Percentiles rank a stretch among this genome's conserved stretches.
These are phyloP conservation scores for Globisporangium cystogenes DNA, from an alignment of 352 stramenopile species.

Conservation along the genomic window DNA sequence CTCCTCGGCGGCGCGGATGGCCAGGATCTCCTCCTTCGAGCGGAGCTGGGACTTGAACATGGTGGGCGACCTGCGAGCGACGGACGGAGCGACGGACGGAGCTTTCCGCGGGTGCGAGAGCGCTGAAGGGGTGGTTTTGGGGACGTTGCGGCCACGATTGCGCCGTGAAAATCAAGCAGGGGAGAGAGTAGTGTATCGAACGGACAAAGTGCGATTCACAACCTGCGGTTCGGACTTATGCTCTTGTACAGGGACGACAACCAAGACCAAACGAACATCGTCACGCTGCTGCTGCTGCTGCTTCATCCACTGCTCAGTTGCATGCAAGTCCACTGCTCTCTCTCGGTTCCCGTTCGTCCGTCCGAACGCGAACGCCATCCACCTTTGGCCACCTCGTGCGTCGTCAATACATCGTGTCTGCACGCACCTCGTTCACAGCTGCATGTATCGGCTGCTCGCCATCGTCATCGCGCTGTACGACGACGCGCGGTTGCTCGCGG, in stretches of 20 bases:
- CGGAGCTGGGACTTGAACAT: conserved; percentile 73
- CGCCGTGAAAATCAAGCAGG: conserved; percentile 11
- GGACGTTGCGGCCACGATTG: conserved; percentile 14
- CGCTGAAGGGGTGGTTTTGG: conserved; percentile 10
- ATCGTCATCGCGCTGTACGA: conserved; percentile 12
- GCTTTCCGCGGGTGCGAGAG: conserved; percentile 9
- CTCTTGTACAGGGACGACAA: not conserved
- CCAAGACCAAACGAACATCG: no score
- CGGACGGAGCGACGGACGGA: no score
- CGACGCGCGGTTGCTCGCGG: conserved; percentile 17
- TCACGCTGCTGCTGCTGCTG: no score
- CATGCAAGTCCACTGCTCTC: not conserved
- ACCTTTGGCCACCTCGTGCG: not conserved
- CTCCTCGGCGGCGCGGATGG: conserved; percentile 66
- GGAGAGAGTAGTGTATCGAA: not conserved
- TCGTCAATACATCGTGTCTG: no score
- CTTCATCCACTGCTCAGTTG: not conserved
- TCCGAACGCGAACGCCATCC: not conserved
- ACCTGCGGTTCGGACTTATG: not conserved
- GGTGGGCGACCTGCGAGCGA: not conserved
- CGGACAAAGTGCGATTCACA: conserved; percentile 7
- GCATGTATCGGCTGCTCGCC: conserved; percentile 26
- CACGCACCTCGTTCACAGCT: conserved; percentile 15
- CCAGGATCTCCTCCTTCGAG: conserved; percentile 81
- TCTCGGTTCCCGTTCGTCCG: not conserved